Evolutionary conservation across 371 early-diverging fungal species (phyloP).

Genomic region (Batkoa obscura): DNA sequence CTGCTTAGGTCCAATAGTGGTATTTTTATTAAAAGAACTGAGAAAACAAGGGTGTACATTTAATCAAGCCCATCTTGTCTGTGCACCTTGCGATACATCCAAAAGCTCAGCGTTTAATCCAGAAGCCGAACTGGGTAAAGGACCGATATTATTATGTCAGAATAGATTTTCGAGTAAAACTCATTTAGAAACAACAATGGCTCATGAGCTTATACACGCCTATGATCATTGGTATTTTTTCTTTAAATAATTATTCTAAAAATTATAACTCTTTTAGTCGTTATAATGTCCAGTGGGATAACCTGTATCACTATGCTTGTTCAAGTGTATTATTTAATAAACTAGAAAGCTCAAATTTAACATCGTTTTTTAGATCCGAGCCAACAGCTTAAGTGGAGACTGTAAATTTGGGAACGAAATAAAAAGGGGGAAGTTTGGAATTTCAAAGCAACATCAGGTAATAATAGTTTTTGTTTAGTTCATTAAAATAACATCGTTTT

Average conservation of each 20-base stretch:
- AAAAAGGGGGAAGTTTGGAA: constrained; percentile 46
- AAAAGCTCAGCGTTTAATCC: constrained; percentile 69
- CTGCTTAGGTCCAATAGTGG: constrained; percentile 48
- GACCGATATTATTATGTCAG: constrained; percentile 56
- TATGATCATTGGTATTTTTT: constrained; percentile 48
- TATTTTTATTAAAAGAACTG: constrained; percentile 65
- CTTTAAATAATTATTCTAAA: neutral
- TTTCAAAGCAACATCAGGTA: constrained; percentile 78
- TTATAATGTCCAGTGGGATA: constrained; percentile 64
- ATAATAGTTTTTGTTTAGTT: neutral
- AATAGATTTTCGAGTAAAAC: constrained; percentile 47
- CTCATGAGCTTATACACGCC: constrained; percentile 92
- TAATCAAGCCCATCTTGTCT: constrained; percentile 36
- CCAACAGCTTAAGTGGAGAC: constrained; percentile 81
- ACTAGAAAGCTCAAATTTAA: neutral
- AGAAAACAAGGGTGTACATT: constrained; percentile 43
- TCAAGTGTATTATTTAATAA: constrained; percentile 34
- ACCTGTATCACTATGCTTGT: constrained; percentile 81
- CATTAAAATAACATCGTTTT: neutral
- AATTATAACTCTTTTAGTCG: constrained; percentile 12
- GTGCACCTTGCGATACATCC: constrained; percentile 59
- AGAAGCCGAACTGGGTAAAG: constrained; percentile 11
- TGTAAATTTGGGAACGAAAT: constrained; percentile 77
- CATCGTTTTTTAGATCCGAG: constrained; percentile 40
- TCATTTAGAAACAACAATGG: constrained; percentile 75